phyloP scores from a whole-genome alignment of 163 green algal genomes.

The Coccomyxa subellipsoidea region DNA sequence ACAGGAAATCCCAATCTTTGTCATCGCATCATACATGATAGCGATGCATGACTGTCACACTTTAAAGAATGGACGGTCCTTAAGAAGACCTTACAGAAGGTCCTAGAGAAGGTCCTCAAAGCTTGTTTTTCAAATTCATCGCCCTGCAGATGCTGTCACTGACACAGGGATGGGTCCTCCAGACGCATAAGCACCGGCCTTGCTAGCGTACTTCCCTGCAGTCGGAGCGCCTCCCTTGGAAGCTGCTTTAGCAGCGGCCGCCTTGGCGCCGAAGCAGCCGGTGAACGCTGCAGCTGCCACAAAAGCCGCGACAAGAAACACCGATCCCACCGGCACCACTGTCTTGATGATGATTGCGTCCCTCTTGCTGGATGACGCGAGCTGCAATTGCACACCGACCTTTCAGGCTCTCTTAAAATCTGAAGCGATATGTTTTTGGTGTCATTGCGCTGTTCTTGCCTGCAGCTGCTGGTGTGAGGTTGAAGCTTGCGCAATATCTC shows the following conservation, averaged over 20 bases:
- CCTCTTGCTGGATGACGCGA: background rate
- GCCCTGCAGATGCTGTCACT: background rate
- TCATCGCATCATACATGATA: too few relatives aligned
- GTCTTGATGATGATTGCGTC: background rate
- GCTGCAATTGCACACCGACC: too few relatives aligned
- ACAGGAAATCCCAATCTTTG: too few relatives aligned
- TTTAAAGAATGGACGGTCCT: too few relatives aligned
- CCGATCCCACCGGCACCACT: background rate
- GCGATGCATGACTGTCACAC: too few relatives aligned
- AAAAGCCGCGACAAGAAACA: background rate
- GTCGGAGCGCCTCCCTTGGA: background rate
- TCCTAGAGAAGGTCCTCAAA: too few relatives aligned
- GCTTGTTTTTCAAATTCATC: background rate
- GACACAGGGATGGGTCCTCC: background rate
- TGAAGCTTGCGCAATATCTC: too few relatives aligned
- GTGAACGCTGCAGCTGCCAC: background rate
- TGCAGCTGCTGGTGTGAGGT: too few relatives aligned
- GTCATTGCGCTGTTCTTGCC: too few relatives aligned
- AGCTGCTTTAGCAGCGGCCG: conserved; percentile 2
- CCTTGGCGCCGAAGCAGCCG: background rate
- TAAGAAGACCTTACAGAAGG: too few relatives aligned
- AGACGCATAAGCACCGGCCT: background rate
- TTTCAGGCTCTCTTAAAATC: too few relatives aligned
- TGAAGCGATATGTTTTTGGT: too few relatives aligned
- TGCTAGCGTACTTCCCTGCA: background rate